These are phyloP conservation scores for Gymnopilus dilepis DNA, from an alignment of 768 basidiomycete species.

Conservation along the genomic window DNA sequence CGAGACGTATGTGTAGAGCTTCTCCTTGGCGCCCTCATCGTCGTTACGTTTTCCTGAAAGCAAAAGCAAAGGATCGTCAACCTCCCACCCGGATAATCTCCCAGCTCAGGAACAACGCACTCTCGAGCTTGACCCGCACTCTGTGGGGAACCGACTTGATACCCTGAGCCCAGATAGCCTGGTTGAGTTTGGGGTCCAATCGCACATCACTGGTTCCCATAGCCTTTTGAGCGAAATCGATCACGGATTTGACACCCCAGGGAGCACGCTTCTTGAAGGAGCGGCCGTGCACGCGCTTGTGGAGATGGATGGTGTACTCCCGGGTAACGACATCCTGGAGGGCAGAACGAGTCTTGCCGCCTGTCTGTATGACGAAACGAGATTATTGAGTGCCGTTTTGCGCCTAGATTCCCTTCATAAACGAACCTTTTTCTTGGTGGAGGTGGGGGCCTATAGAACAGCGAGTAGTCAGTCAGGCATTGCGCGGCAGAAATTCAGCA, in stretches of 20 bases:
- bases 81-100: neutral
- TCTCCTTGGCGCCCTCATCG: slow-evolving; percentile 98
- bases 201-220: slow-evolving; percentile 98
- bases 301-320: slow-evolving; percentile 98
- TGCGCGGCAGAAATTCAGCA: slow-evolving; percentile 4
- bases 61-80: slow-evolving; percentile 14
- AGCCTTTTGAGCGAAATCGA: slow-evolving; percentile 88
- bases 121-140: slow-evolving; percentile 92
- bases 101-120: slow-evolving; percentile 43
- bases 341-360: slow-evolving; percentile 92
- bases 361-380: slow-evolving; percentile 45
- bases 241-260: slow-evolving; percentile 93
- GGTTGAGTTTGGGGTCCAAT: slow-evolving; percentile 95
- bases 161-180: slow-evolving; percentile 92
- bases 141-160: slow-evolving; percentile 94
- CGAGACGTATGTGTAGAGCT: slow-evolving; percentile 91
- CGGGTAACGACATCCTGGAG: slow-evolving; percentile 98
- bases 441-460: slow-evolving; percentile 50
- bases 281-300: slow-evolving; percentile 91
- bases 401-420: neutral
- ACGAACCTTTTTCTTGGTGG: slow-evolving; percentile 63
- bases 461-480: slow-evolving; percentile 10
- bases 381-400: slow-evolving; percentile 2
- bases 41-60: slow-evolving; percentile 93
- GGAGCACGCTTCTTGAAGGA: slow-evolving; percentile 99